A percentile compares a stretch with the other conserved stretches of the same genome.
These are phyloP conservation scores for Jacaranda mimosifolia DNA, from an alignment of 257 asterid genomes.

Conservation along the genomic window DNA sequence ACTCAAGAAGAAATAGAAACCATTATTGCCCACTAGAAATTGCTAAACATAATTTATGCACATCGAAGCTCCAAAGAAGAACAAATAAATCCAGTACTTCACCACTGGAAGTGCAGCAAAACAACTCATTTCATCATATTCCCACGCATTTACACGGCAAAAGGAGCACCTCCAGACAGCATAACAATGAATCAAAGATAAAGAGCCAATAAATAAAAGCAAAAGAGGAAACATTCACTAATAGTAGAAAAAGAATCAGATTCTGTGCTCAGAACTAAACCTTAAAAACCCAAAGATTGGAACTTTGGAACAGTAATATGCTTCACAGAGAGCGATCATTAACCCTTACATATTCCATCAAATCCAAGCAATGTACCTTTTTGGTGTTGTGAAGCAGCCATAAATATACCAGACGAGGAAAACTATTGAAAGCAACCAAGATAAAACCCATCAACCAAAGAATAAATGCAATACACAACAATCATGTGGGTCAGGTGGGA, in stretches of 20 bases:
- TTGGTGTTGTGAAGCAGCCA: constrained; percentile 30
- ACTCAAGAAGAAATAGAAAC: background rate
- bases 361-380: background rate
- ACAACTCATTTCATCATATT: constrained; percentile 4
- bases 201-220: constrained; percentile 23
- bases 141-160: constrained; percentile 28
- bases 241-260: constrained; percentile 49
- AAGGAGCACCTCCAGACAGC: constrained; percentile 20
- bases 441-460: constrained; percentile 27
- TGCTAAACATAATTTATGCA: constrained; percentile 3
- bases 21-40: constrained; percentile 3
- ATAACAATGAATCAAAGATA: constrained; percentile 31
- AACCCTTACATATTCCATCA: constrained; percentile 25
- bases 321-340: constrained; percentile 23
- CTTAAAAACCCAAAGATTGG: constrained; percentile 31
- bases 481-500: constrained; percentile 40
- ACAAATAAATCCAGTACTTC: constrained; percentile 10
- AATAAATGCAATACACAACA: constrained; percentile 6
- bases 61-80: constrained; percentile 4
- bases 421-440: constrained; percentile 26
- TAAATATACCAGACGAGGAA: constrained; percentile 21
- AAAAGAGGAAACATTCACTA: constrained; percentile 25
- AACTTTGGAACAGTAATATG: constrained; percentile 43
- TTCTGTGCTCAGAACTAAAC: constrained; percentile 40
- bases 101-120: constrained; percentile 9